A percentile compares a stretch with the other conserved stretches of the same genome.
Conservation (phyloP, 257 asterid genomes). For the Solanum gandarillasii region DNA sequence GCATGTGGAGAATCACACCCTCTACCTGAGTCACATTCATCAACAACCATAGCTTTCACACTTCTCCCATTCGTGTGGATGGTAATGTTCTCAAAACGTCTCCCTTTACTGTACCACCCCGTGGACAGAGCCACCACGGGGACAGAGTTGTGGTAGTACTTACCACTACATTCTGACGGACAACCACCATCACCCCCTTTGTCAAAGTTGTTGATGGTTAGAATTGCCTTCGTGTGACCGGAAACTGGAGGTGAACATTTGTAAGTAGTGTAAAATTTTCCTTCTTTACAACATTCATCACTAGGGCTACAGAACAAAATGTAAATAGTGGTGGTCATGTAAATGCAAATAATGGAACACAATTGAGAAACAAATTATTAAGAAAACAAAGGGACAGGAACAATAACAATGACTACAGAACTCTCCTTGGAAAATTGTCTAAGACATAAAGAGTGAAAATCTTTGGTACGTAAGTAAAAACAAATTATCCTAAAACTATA, state of each 20-base stretch:
- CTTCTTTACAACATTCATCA: constrained; percentile 15
- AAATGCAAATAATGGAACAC: neutral
- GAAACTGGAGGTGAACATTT: constrained; percentile 14
- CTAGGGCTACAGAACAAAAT: neutral
- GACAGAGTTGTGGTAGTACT: constrained; percentile 15
- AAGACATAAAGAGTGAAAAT: neutral
- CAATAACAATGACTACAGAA: neutral
- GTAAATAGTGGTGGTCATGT: neutral
- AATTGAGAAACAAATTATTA: neutral
- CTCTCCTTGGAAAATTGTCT: neutral
- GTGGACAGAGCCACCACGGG: constrained; percentile 19
- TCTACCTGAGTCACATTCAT: constrained; percentile 11
- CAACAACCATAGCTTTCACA: constrained; percentile 15
- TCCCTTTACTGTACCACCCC: constrained; percentile 15
- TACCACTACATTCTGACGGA: constrained; percentile 25
- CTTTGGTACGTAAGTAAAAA: too few species aligned
- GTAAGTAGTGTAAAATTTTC: constrained; percentile 3
- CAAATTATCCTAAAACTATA: too few species aligned
- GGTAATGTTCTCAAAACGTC: constrained; percentile 4
- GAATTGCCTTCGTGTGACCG: constrained; percentile 15
- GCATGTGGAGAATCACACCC: constrained; percentile 12
- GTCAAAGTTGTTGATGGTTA: constrained; percentile 16
- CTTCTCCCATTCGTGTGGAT: constrained; percentile 10
- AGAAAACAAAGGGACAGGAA: neutral
- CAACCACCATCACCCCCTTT: constrained; percentile 21